Percentiles rank a stretch among this genome's conserved stretches.
Evolutionary conservation across 208 protist species (phyloP).

Genomic region (Kentomonas sorsogonicus): DNA sequence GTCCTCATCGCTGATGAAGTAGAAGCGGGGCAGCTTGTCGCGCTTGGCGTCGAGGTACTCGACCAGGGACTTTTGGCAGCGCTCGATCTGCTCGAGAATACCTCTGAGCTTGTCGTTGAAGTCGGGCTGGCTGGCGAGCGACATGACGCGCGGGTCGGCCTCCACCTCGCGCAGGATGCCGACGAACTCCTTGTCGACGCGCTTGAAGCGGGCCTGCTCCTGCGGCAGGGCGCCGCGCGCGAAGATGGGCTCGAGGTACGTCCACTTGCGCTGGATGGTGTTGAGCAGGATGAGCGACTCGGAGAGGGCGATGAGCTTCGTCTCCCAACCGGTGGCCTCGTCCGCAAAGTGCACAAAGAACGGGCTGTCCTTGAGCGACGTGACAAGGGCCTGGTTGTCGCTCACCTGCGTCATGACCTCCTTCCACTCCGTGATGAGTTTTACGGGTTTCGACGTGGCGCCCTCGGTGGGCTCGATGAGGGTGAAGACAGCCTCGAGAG

Average conservation of each 20-base stretch:
- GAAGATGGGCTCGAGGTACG: constrained; percentile 98
- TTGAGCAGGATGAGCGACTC: constrained; percentile 87
- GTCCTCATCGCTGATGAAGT: constrained; percentile 99
- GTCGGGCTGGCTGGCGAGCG: constrained; percentile 75
- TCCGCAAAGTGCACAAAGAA: constrained; percentile 93
- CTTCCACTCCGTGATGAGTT: constrained; percentile 97
- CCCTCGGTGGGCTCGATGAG: constrained; percentile 64
- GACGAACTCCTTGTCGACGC: constrained; percentile 95
- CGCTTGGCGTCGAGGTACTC: constrained; percentile 98
- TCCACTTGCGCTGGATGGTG: constrained; percentile 96
- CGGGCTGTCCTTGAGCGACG: constrained; percentile 94
- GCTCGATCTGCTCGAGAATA: constrained; percentile 94
- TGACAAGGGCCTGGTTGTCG: constrained; percentile 94
- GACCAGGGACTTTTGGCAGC: constrained; percentile 94
- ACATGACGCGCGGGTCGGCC: constrained; percentile 89
- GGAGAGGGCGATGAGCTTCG: constrained; percentile 84
- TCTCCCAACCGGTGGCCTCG: constrained; percentile 86
- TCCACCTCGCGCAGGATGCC: constrained; percentile 87
- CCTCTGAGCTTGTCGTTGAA: constrained; percentile 79
- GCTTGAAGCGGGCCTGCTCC: constrained; percentile 94
- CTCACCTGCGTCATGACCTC: constrained; percentile 93
- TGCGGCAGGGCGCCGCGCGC: constrained; percentile 93
- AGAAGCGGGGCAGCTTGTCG: constrained; percentile 92
- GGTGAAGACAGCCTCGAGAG: constrained; percentile 82
- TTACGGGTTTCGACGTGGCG: constrained; percentile 53